phyloP scores from a whole-genome alignment of 345 rosid species.

The Pistacia integerrima region DNA sequence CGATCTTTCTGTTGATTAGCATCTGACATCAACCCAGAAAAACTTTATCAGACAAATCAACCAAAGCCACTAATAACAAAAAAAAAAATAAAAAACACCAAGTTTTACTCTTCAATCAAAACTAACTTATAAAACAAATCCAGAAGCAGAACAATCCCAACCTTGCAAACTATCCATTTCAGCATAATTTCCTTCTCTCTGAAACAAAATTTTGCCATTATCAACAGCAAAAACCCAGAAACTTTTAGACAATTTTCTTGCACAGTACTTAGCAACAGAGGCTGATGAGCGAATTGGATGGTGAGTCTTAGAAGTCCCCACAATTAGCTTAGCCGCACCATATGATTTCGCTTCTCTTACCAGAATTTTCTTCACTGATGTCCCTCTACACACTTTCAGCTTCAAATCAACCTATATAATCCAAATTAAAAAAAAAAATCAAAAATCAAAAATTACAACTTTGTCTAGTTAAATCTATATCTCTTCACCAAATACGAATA shows the following conservation, averaged over 20 bases:
- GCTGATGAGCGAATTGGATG: constrained; percentile 59
- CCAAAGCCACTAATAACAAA: background rate
- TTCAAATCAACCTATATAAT: constrained; percentile 80
- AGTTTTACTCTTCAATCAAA: constrained; percentile 6
- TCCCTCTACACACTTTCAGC: constrained; percentile 81
- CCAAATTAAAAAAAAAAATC: background rate
- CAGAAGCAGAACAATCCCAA: background rate
- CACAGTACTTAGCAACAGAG: constrained; percentile 80
- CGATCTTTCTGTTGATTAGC: constrained; percentile 4
- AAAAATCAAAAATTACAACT: background rate
- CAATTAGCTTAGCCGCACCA: constrained; percentile 59
- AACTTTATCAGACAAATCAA: background rate
- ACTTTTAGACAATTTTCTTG: constrained; percentile 61
- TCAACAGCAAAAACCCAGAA: constrained; percentile 68
- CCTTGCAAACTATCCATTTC: constrained; percentile 27
- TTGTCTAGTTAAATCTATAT: background rate
- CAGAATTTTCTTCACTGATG: constrained; percentile 59
- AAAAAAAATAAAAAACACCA: background rate
- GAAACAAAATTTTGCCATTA: constrained; percentile 72
- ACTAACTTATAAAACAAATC: background rate
- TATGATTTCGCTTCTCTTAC: constrained; percentile 72
- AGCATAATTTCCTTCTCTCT: constrained; percentile 38
- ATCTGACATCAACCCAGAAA: constrained; percentile 16
- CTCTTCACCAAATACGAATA: background rate
- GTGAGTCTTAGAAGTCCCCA: constrained; percentile 62